These are phyloP conservation scores for Lycium barbarum DNA, from an alignment of 257 asterid species.

Conservation along the genomic window DNA sequence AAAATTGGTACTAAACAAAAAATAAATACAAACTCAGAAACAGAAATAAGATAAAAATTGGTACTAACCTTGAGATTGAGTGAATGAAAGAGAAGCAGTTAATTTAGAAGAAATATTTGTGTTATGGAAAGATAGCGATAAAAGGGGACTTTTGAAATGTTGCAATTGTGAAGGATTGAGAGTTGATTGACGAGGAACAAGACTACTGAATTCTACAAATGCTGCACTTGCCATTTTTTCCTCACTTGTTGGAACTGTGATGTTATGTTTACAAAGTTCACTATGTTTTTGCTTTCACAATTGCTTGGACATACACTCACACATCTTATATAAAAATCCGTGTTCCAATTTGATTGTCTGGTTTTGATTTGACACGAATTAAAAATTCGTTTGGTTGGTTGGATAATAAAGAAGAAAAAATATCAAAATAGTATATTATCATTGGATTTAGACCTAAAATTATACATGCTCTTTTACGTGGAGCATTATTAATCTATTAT, in stretches of 20 bases:
- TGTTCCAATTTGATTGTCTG: too few relatives aligned
- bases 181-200: constrained; percentile 19
- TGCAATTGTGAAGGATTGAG: background rate
- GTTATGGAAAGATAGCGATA: background rate
- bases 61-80: constrained; percentile 27
- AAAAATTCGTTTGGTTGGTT: too few relatives aligned
- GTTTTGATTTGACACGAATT: too few relatives aligned
- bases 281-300: too few relatives aligned
- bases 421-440: too few relatives aligned
- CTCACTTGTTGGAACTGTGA: background rate
- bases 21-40: background rate
- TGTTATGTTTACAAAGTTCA: too few relatives aligned
- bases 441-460: too few relatives aligned
- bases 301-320: too few relatives aligned
- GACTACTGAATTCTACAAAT: background rate
- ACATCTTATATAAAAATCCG: too few relatives aligned
- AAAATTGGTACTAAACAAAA: background rate
- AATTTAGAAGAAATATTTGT: constrained; percentile 2
- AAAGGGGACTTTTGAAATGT: background rate
- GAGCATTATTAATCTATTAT: too few relatives aligned
- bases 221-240: constrained; percentile 28
- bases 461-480: too few relatives aligned
- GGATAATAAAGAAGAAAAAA: too few relatives aligned
- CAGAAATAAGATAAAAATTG: background rate
- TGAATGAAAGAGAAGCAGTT: constrained; percentile 28